Evolutionary conservation across 371 early-diverging fungal genomes (phyloP).

Genomic region (Basidiobolus meristosporus): DNA sequence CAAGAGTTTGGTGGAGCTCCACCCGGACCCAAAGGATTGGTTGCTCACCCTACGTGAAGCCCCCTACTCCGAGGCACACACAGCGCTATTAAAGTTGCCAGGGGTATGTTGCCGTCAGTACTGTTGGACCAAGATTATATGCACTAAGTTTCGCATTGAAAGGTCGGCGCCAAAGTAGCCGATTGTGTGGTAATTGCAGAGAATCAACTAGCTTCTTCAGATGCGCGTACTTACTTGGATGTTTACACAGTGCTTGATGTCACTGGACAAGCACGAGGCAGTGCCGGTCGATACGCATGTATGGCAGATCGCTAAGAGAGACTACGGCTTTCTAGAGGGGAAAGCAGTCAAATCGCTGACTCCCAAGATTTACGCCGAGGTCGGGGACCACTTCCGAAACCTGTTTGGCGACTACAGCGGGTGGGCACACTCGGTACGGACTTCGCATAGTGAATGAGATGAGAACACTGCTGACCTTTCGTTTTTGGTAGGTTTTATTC

Average conservation of each 20-base stretch:
- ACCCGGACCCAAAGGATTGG: constrained; percentile 29
- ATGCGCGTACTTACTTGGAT: neutral
- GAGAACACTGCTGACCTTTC: no score
- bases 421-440: constrained; percentile 77
- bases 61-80: constrained; percentile 32
- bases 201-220: neutral
- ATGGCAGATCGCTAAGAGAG: constrained; percentile 67
- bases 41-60: constrained; percentile 26
- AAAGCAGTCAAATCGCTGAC: constrained; percentile 40
- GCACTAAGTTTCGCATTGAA: neutral
- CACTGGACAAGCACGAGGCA: constrained; percentile 54
- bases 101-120: constrained; percentile 34
- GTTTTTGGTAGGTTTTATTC: no score
- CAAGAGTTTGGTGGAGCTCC: constrained; percentile 15
- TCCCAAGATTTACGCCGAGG: constrained; percentile 34
- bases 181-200: constrained; percentile 71
- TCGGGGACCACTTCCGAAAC: constrained; percentile 48
- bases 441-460: no score
- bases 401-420: constrained; percentile 77
- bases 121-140: neutral
- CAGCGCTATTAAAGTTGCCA: constrained; percentile 34
- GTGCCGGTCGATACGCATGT: constrained; percentile 95
- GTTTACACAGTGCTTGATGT: constrained; percentile 41
- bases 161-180: constrained; percentile 90
- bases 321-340: constrained; percentile 36